Evolutionary conservation across 2,329 filamentous ascomycete genomes (phyloP).

Genomic region (Coniochaeta sp.): DNA sequence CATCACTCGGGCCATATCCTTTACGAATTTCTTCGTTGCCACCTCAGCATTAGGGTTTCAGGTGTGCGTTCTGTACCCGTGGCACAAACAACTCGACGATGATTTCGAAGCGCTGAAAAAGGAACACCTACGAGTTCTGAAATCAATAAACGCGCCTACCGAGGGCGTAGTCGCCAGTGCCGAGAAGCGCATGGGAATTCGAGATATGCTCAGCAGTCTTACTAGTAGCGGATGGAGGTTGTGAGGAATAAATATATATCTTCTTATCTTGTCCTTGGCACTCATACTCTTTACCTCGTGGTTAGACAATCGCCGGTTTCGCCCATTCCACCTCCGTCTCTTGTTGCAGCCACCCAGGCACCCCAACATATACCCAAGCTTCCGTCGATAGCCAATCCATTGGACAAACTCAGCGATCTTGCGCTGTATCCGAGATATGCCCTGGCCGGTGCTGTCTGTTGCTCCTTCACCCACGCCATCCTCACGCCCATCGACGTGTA

Average conservation of each 20-base stretch:
- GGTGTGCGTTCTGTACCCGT: constrained; percentile 63
- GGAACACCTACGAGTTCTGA: constrained; percentile 42
- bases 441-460: not conserved
- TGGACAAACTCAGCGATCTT: not conserved
- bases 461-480: constrained; percentile 42
- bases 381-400: not conserved
- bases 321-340: not conserved
- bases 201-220: not conserved
- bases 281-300: not conserved
- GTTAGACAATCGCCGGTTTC: not conserved
- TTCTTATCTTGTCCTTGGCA: not conserved
- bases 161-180: not conserved
- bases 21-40: constrained; percentile 60
- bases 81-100: constrained; percentile 58
- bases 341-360: not conserved
- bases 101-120: constrained; percentile 52
- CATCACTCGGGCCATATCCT: constrained; percentile 40
- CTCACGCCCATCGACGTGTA: constrained; percentile 19
- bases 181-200: not conserved
- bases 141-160: constrained; percentile 1
- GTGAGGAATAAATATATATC: not conserved
- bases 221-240: not conserved
- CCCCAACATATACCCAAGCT: not conserved
- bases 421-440: constrained; percentile 8
- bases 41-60: constrained; percentile 59